phyloP scores from a whole-genome alignment of 2,329 filamentous ascomycete genomes.

The Scopulariopsis brevicaulis region DNA sequence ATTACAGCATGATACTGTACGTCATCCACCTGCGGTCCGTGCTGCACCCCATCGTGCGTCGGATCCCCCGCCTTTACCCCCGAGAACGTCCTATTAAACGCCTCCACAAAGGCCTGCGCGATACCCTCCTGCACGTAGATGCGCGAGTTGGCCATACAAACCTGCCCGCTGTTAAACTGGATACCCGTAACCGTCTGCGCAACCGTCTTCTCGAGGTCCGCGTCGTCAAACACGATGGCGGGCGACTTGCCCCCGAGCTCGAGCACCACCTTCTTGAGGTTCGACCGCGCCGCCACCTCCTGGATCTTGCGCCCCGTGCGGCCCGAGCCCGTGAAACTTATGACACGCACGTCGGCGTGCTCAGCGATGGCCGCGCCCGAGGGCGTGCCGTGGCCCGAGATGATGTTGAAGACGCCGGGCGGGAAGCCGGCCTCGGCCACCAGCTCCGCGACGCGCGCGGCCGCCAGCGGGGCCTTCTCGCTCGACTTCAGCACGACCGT shows the following conservation, averaged over 20 bases:
- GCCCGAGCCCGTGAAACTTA: constrained; percentile 86
- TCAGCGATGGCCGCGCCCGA: constrained; percentile 66
- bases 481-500: constrained; percentile 89
- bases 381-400: constrained; percentile 73
- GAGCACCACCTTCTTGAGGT: constrained; percentile 69
- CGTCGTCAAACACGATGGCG: constrained; percentile 95
- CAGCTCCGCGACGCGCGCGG: constrained; percentile 78
- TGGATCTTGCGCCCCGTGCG: constrained; percentile 65
- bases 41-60: constrained; percentile 58
- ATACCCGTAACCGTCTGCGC: constrained; percentile 75
- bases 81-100: constrained; percentile 62
- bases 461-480: constrained; percentile 84
- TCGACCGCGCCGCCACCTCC: constrained; percentile 72
- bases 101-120: constrained; percentile 62
- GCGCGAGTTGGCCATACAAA: constrained; percentile 83
- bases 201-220: constrained; percentile 77
- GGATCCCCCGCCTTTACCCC: constrained; percentile 66
- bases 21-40: constrained; percentile 76
- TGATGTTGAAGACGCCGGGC: constrained; percentile 79
- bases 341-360: constrained; percentile 67
- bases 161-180: constrained; percentile 91
- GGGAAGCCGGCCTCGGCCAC: constrained; percentile 81
- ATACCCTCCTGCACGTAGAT: constrained; percentile 70
- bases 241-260: constrained; percentile 93
- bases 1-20: constrained; percentile 73